Evolutionary conservation across 306 rosid species (phyloP).

Genomic region (Gastrolobium villosum): DNA sequence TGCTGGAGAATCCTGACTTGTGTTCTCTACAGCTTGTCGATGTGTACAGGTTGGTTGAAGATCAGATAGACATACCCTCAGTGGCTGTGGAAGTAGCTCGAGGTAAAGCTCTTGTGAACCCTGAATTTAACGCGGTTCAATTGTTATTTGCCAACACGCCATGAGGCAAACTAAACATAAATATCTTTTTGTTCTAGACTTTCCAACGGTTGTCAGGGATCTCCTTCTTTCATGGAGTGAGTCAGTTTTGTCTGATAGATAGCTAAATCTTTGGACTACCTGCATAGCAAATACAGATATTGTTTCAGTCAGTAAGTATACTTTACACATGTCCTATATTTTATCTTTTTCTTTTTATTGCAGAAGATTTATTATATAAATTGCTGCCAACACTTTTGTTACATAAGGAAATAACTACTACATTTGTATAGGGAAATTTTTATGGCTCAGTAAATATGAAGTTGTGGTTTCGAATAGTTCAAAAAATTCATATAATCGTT

Average conservation of each 20-base stretch:
- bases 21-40: conserved; percentile 83
- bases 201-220: conserved; percentile 80
- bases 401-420: conserved; percentile 33
- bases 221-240: conserved; percentile 91
- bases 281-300: conserved; percentile 46
- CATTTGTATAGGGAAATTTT: conserved; percentile 49
- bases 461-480: conserved; percentile 38
- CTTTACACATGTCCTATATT: conserved; percentile 41
- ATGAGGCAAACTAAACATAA: conserved; percentile 30
- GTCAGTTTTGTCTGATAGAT: conserved; percentile 79
- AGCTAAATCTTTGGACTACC: conserved; percentile 49
- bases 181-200: conserved; percentile 62
- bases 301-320: conserved; percentile 52
- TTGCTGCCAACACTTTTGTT: conserved; percentile 42
- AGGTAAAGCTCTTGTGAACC: conserved; percentile 60
- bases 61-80: conserved; percentile 82
- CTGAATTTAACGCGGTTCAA: conserved; percentile 28
- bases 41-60: conserved; percentile 90
- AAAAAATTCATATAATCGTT: background rate
- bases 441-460: conserved; percentile 39
- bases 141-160: conserved; percentile 23
- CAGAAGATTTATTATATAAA: conserved; percentile 38
- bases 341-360: conserved; percentile 23
- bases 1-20: conserved; percentile 41
- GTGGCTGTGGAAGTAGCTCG: conserved; percentile 90